Base-by-base conservation (phyloP, 805 yeast genomes). In the Peterozyma xylosa region DNA sequence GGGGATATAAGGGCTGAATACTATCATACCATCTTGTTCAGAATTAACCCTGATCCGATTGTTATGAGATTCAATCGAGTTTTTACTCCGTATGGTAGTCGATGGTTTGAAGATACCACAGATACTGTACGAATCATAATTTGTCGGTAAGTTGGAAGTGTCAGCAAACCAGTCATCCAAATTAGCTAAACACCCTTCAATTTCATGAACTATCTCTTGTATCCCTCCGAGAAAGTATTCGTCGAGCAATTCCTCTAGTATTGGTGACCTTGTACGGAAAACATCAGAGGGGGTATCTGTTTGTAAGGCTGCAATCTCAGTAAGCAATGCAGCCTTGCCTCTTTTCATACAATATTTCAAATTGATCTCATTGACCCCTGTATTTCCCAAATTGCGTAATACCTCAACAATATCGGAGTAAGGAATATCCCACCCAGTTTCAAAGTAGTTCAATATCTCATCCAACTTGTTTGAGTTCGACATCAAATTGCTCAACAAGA, bases 211-310 rank as follows among this genome's bases (percentile, higher is more conserved):
- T 43, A 76, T 67, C 38, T 78, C 82, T 30, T 66, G 62, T 9
- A 76, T 41, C 0, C 84, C 84, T 1, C 84, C 84, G 37, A 70
- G 62, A 42, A 59, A 73, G 46, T 78, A 78, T 21, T 59, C 61
- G 35, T 74, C 77, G 14, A 78, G 45, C 1, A 64, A 47, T 15
- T 64, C 68, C 30, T 62, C 62, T 15, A 74, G 52, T 9, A 73
- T 47, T 0, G 82, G 81, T 1, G 80, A 73, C 30, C 60, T 53
- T 6, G 46, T 36, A 0, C 45, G 36, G 16, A 53, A 41, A 9
- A 42, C 15, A 3, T 41, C 14, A 0, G 48, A 11, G 11, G 33
- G 37, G 9, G 29, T 15, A 9, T 37, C 43, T 29, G 39, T 39
- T 10, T 41, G 38, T 3, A 41, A 34, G 11, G 43, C 32, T 7